These are phyloP conservation scores for Coniella vitis DNA, from an alignment of 2,329 filamentous ascomycete genomes.

Conservation along the genomic window DNA sequence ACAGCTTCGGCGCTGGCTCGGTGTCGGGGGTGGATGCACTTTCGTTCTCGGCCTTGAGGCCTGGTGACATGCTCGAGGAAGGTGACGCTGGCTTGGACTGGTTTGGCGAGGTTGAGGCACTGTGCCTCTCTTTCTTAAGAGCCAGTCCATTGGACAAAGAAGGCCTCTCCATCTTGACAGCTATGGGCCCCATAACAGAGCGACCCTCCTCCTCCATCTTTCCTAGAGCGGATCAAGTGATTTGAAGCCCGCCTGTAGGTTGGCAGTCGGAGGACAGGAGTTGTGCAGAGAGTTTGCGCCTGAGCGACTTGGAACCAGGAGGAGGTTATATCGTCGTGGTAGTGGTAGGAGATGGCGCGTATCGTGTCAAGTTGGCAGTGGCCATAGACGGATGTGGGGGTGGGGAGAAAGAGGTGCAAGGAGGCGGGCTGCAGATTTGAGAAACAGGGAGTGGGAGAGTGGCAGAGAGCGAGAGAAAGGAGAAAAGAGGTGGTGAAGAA, in stretches of 20 bases:
- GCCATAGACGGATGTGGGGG: neutral
- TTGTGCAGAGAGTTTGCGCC: neutral
- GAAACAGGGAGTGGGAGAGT: neutral
- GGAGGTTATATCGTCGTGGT: too few species aligned
- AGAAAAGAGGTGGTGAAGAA: slow-evolving; percentile 3
- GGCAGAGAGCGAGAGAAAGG: neutral
- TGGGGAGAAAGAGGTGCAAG: neutral
- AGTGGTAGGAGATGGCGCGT: neutral
- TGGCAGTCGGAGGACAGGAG: too few species aligned
- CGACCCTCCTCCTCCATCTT: slow-evolving; percentile 24
- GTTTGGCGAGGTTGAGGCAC: slow-evolving; percentile 33
- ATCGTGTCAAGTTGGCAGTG: neutral
- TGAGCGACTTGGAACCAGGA: too few species aligned
- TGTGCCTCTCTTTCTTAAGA: slow-evolving; percentile 34
- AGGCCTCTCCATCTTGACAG: slow-evolving; percentile 36
- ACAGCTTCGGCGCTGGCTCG: slow-evolving; percentile 59
- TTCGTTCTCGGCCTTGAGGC: slow-evolving; percentile 40
- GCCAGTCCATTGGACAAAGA: slow-evolving; percentile 28
- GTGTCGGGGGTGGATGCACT: slow-evolving; percentile 42
- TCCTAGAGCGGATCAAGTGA: slow-evolving; percentile 1
- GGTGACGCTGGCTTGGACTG: slow-evolving; percentile 31
- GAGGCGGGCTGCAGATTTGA: neutral
- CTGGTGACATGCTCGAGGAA: slow-evolving; percentile 38
- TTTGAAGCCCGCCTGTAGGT: too few species aligned
- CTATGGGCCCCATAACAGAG: slow-evolving; percentile 18